These are phyloP conservation scores for Kluyveromyces aestuarii DNA, from an alignment of 805 yeast genomes.

Conservation along the genomic window DNA sequence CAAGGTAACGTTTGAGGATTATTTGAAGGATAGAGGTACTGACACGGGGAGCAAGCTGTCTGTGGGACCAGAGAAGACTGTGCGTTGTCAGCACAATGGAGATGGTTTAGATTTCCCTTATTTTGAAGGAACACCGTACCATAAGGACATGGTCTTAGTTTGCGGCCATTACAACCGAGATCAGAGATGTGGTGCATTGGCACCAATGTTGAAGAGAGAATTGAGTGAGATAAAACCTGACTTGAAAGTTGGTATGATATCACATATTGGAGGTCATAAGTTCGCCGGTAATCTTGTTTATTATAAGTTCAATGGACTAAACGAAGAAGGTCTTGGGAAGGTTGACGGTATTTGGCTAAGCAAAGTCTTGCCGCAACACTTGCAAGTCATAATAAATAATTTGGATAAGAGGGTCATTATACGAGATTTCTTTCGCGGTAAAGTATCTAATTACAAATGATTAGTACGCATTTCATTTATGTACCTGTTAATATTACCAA, in stretches of 20 bases:
- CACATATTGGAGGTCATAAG: constrained; percentile 81
- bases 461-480: constrained; percentile 23
- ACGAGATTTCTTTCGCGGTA: constrained; percentile 48
- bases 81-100: background rate
- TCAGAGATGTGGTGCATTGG: constrained; percentile 19
- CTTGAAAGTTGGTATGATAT: constrained; percentile 42
- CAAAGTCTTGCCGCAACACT: constrained; percentile 52
- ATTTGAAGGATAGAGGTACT: constrained; percentile 8
- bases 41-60: constrained; percentile 4
- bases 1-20: constrained; percentile 9
- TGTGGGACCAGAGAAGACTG: background rate
- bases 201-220: constrained; percentile 12
- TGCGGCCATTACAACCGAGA: constrained; percentile 25
- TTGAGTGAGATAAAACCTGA: constrained; percentile 3
- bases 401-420: constrained; percentile 41
- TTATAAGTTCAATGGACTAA: constrained; percentile 34
- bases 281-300: constrained; percentile 75
- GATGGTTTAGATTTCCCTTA: background rate
- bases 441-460: constrained; percentile 14
- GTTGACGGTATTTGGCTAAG: constrained; percentile 62
- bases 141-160: constrained; percentile 12
- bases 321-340: background rate
- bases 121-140: constrained; percentile 2
- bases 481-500: constrained; percentile 8
- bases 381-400: constrained; percentile 61